Percentiles rank a stretch among this genome's conserved stretches.
Evolutionary conservation across 2,329 filamentous ascomycete species (phyloP).

Genomic region (Neophaeococcomyces mojaviensis): DNA sequence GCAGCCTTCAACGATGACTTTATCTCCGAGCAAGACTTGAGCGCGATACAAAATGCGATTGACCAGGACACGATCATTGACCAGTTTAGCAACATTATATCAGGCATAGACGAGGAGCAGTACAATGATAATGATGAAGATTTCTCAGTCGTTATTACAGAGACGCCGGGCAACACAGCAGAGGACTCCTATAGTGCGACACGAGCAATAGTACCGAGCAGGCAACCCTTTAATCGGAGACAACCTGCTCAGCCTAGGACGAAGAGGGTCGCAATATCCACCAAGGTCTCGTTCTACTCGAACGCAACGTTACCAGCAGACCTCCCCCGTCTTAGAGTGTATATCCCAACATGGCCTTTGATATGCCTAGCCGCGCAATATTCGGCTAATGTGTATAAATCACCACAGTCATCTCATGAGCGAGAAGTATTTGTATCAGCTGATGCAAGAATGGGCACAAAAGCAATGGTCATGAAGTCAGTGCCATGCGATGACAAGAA

Average conservation of each 20-base stretch:
- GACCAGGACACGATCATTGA: slow-evolving; percentile 3
- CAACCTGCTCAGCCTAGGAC: slow-evolving; percentile 21
- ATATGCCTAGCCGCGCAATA: slow-evolving; percentile 72
- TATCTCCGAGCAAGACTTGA: neutral
- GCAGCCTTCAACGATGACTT: neutral
- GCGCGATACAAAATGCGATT: neutral
- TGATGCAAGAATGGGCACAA: slow-evolving; percentile 66
- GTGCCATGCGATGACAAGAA: slow-evolving; percentile 70
- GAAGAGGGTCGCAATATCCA: slow-evolving; percentile 50
- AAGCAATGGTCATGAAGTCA: slow-evolving; percentile 78
- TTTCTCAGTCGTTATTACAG: slow-evolving; percentile 2
- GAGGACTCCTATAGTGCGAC: neutral
- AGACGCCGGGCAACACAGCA: neutral
- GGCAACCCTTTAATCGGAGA: slow-evolving; percentile 26
- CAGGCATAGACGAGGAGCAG: slow-evolving; percentile 6
- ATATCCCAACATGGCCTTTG: slow-evolving; percentile 68
- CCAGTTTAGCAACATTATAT: slow-evolving; percentile 8
- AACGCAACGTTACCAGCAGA: slow-evolving; percentile 67
- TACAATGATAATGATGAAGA: slow-evolving; percentile 7
- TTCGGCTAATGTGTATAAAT: slow-evolving; percentile 65
- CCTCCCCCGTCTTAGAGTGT: slow-evolving; percentile 61
- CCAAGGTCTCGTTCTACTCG: slow-evolving; percentile 69
- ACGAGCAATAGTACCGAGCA: slow-evolving; percentile 26
- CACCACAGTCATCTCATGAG: slow-evolving; percentile 52
- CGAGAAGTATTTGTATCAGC: slow-evolving; percentile 62